phyloP scores from a whole-genome alignment of 2,329 filamentous ascomycete genomes.

The Zymoseptoria crescenta region DNA sequence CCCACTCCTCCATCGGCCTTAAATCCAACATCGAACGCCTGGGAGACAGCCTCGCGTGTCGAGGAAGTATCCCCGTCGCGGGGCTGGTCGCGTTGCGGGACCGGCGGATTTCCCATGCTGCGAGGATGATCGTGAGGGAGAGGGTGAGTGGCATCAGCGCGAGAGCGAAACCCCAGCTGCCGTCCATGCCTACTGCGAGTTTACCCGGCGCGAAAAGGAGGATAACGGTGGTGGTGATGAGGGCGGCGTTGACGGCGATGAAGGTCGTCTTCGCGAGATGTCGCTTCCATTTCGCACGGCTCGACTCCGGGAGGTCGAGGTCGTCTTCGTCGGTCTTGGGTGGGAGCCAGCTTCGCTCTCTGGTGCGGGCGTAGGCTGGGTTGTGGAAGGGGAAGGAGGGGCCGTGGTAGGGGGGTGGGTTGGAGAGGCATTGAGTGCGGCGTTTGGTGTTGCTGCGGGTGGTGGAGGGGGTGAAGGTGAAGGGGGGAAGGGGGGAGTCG shows the following conservation, averaged over 20 bases:
- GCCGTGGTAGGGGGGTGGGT: background rate
- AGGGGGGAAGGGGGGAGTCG: no score
- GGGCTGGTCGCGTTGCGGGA: background rate
- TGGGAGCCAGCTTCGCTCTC: background rate
- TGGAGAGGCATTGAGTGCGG: background rate
- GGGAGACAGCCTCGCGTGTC: no score
- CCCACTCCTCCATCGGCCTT: no score
- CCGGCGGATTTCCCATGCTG: background rate
- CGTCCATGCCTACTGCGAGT: background rate
- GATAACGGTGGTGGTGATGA: background rate
- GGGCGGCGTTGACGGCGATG: background rate
- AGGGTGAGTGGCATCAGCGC: background rate
- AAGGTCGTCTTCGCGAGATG: background rate
- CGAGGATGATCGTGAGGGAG: background rate
- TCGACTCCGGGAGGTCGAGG: background rate
- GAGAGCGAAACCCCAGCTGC: background rate
- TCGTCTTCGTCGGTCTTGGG: background rate
- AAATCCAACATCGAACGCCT: no score
- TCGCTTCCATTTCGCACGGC: background rate
- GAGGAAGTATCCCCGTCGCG: no score
- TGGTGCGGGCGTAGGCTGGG: background rate
- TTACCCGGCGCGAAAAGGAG: background rate
- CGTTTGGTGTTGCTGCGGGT: background rate
- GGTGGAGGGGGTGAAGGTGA: no score
- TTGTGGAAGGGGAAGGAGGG: background rate